Evolutionary conservation across 2,329 filamentous ascomycete species (phyloP).

Genomic region (Xylariales sp.): DNA sequence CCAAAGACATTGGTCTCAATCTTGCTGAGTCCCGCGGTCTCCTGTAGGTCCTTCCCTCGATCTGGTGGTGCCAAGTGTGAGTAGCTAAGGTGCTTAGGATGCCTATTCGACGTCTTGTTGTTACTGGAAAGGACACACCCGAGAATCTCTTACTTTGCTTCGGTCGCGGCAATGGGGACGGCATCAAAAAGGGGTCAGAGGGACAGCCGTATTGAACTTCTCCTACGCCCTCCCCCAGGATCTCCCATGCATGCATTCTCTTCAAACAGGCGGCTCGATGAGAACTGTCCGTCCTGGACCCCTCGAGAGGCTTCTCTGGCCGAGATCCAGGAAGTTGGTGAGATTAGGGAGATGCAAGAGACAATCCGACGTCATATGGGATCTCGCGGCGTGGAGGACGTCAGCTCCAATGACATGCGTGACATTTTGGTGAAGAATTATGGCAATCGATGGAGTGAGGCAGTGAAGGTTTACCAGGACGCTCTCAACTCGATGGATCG

Average conservation of each 20-base stretch:
- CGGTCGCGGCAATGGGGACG: conserved; percentile 13
- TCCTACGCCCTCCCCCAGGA: conserved; percentile 7
- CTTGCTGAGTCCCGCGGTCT: too few relatives aligned
- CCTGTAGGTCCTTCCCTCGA: too few relatives aligned
- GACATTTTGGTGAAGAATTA: conserved; percentile 6
- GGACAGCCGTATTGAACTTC: conserved; percentile 2
- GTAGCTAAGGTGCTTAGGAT: conserved; percentile 3
- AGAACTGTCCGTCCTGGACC: conserved; percentile 10
- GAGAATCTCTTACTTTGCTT: conserved; percentile 15
- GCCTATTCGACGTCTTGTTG: conserved; percentile 7
- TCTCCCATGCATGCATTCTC: conserved; percentile 2
- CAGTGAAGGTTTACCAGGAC: background rate
- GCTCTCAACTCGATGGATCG: background rate
- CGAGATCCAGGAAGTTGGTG: conserved; percentile 4
- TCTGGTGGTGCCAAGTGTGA: conserved; percentile 1
- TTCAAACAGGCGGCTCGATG: background rate
- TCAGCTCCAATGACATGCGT: conserved; percentile 1
- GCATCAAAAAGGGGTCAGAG: conserved; percentile 16
- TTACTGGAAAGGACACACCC: conserved; percentile 11
- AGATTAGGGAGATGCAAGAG: conserved; percentile 10
- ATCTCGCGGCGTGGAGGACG: background rate
- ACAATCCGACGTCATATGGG: conserved; percentile 8
- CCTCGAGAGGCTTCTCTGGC: conserved; percentile 7
- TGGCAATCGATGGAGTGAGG: background rate
- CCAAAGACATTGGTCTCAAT: conserved; percentile 7